Evolutionary conservation across 257 asterid genomes (phyloP).

Genomic region (Solanum chilense): DNA sequence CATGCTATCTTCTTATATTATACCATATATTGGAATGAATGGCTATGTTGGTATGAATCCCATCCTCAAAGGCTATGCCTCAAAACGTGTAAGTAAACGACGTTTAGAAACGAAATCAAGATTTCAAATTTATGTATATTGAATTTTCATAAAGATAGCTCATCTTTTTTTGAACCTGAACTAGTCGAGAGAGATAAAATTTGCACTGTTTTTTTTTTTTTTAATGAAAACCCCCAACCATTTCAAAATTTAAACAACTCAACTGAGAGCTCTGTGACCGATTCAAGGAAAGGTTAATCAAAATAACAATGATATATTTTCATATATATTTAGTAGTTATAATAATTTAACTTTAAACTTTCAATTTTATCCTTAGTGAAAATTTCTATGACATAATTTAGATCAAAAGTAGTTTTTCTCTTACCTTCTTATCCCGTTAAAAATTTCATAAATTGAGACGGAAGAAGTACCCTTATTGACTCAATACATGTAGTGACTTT

Average conservation of each 20-base stretch:
- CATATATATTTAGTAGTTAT: too few relatives aligned
- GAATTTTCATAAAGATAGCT: not conserved
- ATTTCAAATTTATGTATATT: not conserved
- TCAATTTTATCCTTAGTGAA: too few relatives aligned
- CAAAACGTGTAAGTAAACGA: slow-evolving; percentile 11
- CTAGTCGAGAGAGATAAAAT: not conserved
- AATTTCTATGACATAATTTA: too few relatives aligned
- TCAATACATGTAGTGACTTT: not conserved
- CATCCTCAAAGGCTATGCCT: slow-evolving; percentile 9
- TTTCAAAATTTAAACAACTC: not conserved
- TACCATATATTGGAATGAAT: slow-evolving; percentile 29
- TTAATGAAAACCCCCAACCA: fast-evolving
- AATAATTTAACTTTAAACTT: too few relatives aligned
- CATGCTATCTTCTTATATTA: slow-evolving; percentile 23
- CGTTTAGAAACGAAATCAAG: too few relatives aligned
- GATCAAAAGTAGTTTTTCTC: not conserved
- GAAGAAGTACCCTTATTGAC: too few relatives aligned
- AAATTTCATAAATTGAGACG: not conserved
- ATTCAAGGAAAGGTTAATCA: not conserved
- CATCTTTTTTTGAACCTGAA: not conserved
- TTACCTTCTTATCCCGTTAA: not conserved
- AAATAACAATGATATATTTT: too few relatives aligned
- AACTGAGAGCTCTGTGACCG: not conserved
- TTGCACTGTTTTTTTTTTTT: too few relatives aligned
- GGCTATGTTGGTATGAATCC: slow-evolving; percentile 48